A percentile compares a stretch with the other conserved stretches of the same genome.
phyloP scores from a whole-genome alignment of 805 yeast genomes.

The Kazachstania viticola region DNA sequence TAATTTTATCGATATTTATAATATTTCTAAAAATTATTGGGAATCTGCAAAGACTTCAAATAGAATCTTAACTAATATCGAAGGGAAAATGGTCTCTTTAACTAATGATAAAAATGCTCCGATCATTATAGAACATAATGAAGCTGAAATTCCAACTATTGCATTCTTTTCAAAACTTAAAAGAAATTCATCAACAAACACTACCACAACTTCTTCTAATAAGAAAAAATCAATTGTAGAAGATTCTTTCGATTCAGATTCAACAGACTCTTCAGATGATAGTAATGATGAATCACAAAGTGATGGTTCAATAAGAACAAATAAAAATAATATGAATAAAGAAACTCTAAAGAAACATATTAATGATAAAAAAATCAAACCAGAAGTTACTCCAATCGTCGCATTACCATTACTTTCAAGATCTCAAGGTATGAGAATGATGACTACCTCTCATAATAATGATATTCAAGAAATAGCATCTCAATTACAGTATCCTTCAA shows the following conservation, averaged over 20 bases:
- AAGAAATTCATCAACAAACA: too few species aligned
- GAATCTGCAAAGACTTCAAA: constrained; percentile 10
- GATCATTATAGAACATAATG: constrained; percentile 16
- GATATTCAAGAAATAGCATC: constrained; percentile 17
- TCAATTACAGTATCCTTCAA: constrained; percentile 42
- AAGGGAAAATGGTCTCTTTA: constrained; percentile 12
- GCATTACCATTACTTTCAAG: constrained; percentile 26
- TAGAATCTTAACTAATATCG: constrained; percentile 14
- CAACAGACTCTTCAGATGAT: constrained; percentile 1
- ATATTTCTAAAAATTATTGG: constrained; percentile 22
- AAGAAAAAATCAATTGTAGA: not conserved
- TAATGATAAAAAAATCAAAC: not conserved
- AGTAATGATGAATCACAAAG: constrained; percentile 7
- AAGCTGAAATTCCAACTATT: constrained; percentile 17
- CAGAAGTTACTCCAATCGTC: constrained; percentile 19
- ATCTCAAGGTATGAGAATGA: constrained; percentile 25
- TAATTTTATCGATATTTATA: constrained; percentile 21
- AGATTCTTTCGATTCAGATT: not conserved
- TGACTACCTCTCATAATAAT: constrained; percentile 8
- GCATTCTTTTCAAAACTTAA: constrained; percentile 9
- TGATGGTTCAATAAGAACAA: constrained; percentile 5
- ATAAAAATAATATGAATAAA: not conserved
- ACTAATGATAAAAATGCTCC: constrained; percentile 15
- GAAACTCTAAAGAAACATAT: not conserved
- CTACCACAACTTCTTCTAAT: not conserved